Evolutionary conservation across 2,329 filamentous ascomycete species (phyloP).

Genomic region (Aspergillus flavus): DNA sequence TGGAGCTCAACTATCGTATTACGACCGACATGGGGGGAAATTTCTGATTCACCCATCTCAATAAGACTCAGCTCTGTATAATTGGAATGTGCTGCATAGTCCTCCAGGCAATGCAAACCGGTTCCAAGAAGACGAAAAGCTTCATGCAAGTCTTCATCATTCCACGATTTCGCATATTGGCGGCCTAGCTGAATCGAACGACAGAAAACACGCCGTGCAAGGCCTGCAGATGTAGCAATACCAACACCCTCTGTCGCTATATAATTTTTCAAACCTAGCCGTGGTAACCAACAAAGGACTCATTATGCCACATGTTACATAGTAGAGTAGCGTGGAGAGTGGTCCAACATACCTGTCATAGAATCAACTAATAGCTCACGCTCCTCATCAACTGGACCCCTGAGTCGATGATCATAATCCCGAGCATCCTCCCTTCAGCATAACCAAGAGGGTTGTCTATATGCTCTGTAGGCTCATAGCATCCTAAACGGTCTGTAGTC

Average conservation of each 20-base stretch:
- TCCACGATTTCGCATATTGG: constrained; percentile 65
- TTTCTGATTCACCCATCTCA: constrained; percentile 75
- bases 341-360: constrained; percentile 57
- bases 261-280: constrained; percentile 77
- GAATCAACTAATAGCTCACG: constrained; percentile 79
- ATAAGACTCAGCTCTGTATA: constrained; percentile 86
- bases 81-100: constrained; percentile 92
- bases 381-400: constrained; percentile 77
- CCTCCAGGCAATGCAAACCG: constrained; percentile 86
- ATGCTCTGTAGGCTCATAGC: constrained; percentile 80
- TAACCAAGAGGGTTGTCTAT: constrained; percentile 83
- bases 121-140: constrained; percentile 84
- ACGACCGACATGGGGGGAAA: constrained; percentile 86
- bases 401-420: constrained; percentile 77
- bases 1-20: constrained; percentile 70
- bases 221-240: constrained; percentile 79
- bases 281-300: background rate
- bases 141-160: constrained; percentile 81
- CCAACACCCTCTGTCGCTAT: constrained; percentile 80
- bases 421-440: constrained; percentile 86
- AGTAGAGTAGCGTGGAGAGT: background rate
- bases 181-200: constrained; percentile 79
- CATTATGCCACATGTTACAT: background rate
- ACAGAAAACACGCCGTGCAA: constrained; percentile 73
- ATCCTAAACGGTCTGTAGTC: constrained; percentile 74